Evolutionary conservation across 1,139 yeast species (phyloP).

Genomic region (Nakaseomyces nivariensis): DNA sequence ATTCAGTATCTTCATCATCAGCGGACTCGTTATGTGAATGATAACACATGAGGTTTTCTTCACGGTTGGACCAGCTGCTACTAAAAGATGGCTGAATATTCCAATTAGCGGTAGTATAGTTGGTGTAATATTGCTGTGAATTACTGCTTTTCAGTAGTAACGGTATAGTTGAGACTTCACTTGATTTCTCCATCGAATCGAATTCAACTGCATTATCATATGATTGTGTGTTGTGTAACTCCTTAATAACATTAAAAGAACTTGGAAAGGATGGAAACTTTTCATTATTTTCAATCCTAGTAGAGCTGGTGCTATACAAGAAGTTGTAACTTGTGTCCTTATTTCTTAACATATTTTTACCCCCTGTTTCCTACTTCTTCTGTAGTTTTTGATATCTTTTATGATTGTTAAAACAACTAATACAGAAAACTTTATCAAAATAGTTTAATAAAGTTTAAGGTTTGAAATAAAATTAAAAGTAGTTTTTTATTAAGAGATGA

Average conservation of each 20-base stretch:
- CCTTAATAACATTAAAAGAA: background rate
- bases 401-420: too few relatives aligned
- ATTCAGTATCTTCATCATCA: background rate
- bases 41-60: background rate
- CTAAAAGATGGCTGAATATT: background rate
- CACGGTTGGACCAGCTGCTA: background rate
- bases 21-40: background rate
- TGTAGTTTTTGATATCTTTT: too few relatives aligned
- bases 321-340: background rate
- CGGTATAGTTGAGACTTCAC: background rate
- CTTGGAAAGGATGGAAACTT: constrained; percentile 1
- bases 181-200: background rate
- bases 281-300: background rate
- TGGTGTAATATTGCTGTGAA: background rate
- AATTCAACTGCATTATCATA: background rate
- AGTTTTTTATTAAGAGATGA: too few relatives aligned
- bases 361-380: background rate
- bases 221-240: background rate
- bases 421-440: too few relatives aligned
- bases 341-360: background rate
- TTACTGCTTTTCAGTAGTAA: background rate
- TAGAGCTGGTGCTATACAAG: background rate
- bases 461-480: too few relatives aligned
- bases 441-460: too few relatives aligned
- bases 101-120: background rate